Evolutionary conservation across 495 filamentous ascomycete species (phyloP).

Genomic region (Margaritispora aquatica): DNA sequence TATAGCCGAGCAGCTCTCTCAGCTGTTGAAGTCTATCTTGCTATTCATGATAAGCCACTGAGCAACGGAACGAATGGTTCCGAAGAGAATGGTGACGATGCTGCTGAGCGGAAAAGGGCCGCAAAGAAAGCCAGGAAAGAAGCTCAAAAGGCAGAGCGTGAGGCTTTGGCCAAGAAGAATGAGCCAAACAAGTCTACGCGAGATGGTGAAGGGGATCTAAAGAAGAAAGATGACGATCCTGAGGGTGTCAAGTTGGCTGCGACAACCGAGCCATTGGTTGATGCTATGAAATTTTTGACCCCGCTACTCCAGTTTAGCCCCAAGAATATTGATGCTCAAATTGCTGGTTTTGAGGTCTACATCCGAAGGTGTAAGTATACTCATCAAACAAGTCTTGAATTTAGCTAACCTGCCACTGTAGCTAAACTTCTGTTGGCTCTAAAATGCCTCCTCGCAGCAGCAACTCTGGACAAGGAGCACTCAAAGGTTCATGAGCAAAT

Average conservation of each 20-base stretch:
- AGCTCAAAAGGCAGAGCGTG: conserved; percentile 75
- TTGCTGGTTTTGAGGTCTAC: conserved; percentile 84
- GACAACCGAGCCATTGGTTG: conserved; percentile 75
- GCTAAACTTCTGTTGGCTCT: conserved; percentile 80
- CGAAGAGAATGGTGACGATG: conserved; percentile 35
- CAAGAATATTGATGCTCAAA: conserved; percentile 76
- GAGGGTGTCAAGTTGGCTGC: conserved; percentile 68
- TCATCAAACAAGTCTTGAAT: neutral
- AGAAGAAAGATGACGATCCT: conserved; percentile 87
- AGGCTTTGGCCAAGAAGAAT: conserved; percentile 70
- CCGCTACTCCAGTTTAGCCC: conserved; percentile 76
- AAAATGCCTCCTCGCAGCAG: conserved; percentile 72
- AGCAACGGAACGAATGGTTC: conserved; percentile 48
- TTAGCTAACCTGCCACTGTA: conserved; percentile 33
- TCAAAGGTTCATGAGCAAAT: conserved; percentile 74
- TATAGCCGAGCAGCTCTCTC: conserved; percentile 80
- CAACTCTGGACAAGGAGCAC: conserved; percentile 60
- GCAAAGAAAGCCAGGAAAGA: conserved; percentile 94
- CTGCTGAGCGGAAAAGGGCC: conserved; percentile 78
- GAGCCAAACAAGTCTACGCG: conserved; percentile 56
- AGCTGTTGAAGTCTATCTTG: conserved; percentile 73
- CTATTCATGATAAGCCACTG: conserved; percentile 70
- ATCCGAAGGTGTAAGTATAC: conserved; percentile 61
- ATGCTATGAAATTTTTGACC: conserved; percentile 79
- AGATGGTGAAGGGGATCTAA: conserved; percentile 41